Conservation (phyloP, 495 filamentous ascomycete genomes). For the Penicillium dipodomyicola region DNA sequence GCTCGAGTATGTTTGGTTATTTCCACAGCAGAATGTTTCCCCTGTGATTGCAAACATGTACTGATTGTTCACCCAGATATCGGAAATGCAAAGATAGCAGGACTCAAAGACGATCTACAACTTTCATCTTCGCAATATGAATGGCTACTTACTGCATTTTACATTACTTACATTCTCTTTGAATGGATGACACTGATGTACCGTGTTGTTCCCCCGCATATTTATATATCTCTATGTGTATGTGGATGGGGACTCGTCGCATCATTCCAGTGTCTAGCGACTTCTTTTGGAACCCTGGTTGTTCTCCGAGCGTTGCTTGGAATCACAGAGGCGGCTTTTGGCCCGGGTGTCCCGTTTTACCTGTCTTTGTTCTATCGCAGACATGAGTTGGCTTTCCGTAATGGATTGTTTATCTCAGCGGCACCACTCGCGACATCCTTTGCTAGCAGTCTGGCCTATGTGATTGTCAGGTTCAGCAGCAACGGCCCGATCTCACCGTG, state of each 20-base stretch:
- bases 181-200: slow-evolving; percentile 70
- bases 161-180: slow-evolving; percentile 72
- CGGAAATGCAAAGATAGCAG: slow-evolving; percentile 75
- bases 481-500: slow-evolving; percentile 55
- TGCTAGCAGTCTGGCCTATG: slow-evolving; percentile 62
- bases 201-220: slow-evolving; percentile 54
- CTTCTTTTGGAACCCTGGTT: slow-evolving; percentile 48
- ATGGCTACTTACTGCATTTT: slow-evolving; percentile 66
- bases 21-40: neutral
- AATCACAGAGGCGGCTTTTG: slow-evolving; percentile 60
- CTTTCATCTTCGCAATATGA: slow-evolving; percentile 58
- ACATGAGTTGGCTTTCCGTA: slow-evolving; percentile 60
- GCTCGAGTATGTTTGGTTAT: slow-evolving; percentile 58
- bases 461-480: slow-evolving; percentile 51
- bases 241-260: slow-evolving; percentile 59
- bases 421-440: slow-evolving; percentile 66
- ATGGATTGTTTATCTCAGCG: slow-evolving; percentile 60
- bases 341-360: slow-evolving; percentile 61
- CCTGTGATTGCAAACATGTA: neutral
- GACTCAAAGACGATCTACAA: slow-evolving; percentile 63
- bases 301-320: slow-evolving; percentile 52
- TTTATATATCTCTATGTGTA: slow-evolving; percentile 53
- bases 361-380: slow-evolving; percentile 60
- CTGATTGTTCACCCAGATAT: slow-evolving; percentile 54
- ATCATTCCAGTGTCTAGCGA: slow-evolving; percentile 66